A percentile compares a stretch with the other conserved stretches of the same genome.
These are phyloP conservation scores for Talaromyces nanjingensis DNA, from an alignment of 495 filamentous ascomycete species.

Conservation along the genomic window DNA sequence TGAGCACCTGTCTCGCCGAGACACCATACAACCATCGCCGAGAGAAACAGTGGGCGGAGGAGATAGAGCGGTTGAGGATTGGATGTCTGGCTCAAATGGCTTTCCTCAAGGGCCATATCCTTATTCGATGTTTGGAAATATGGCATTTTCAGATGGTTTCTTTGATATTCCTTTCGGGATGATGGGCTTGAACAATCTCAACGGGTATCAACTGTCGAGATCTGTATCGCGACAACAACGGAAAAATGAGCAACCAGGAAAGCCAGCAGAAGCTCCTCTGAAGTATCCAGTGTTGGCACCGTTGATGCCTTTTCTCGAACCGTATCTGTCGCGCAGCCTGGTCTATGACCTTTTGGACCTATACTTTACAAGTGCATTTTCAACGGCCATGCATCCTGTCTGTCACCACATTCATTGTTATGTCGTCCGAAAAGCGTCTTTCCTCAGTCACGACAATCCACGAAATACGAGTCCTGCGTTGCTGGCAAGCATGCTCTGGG, in stretches of 20 bases:
- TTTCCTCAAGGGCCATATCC: constrained; percentile 1
- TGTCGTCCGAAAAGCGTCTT: constrained; percentile 82
- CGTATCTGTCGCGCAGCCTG: constrained; percentile 66
- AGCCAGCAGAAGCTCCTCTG: constrained; percentile 29
- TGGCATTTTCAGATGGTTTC: constrained; percentile 5
- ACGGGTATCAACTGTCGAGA: constrained; percentile 8
- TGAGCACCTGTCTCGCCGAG: constrained; percentile 20
- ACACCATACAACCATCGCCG: constrained; percentile 15
- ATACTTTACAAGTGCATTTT: constrained; percentile 82
- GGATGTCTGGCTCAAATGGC: constrained; percentile 11
- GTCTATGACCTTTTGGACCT: constrained; percentile 82
- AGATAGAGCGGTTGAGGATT: constrained; percentile 10
- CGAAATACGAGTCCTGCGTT: constrained; percentile 80
- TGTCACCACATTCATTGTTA: constrained; percentile 91
- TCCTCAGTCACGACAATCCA: constrained; percentile 71
- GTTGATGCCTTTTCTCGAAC: constrained; percentile 67
- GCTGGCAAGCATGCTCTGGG: constrained; percentile 91
- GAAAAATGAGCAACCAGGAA: constrained; percentile 11
- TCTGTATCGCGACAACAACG: constrained; percentile 12
- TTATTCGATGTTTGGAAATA: constrained; percentile 1
- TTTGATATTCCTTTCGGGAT: constrained; percentile 7
- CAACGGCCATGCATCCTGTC: constrained; percentile 77
- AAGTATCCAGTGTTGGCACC: constrained; percentile 85
- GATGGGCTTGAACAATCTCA: constrained; percentile 5
- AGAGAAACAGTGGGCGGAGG: constrained; percentile 8